phyloP scores from a whole-genome alignment of 345 rosid genomes.

The Brassica rapa region DNA sequence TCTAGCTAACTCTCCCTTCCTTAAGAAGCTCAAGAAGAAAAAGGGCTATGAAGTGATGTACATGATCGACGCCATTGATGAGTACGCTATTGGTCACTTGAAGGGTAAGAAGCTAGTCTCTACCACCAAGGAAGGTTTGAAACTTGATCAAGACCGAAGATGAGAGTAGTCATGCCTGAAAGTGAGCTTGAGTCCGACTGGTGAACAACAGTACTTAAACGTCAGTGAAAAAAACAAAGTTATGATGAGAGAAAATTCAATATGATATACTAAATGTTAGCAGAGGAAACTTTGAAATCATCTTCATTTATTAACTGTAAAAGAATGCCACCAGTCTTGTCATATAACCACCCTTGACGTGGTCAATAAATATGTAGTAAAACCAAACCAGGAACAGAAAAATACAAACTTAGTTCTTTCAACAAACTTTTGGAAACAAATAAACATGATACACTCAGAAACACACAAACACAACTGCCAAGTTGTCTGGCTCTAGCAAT shows the following conservation, averaged over 20 bases:
- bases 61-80: constrained; percentile 11
- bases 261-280: too few species aligned
- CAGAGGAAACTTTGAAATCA: too few species aligned
- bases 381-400: too few species aligned
- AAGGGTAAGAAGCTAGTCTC: neutral
- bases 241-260: too few species aligned
- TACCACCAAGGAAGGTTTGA: neutral
- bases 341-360: too few species aligned
- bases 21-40: constrained; percentile 1
- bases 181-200: too few species aligned
- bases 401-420: neutral
- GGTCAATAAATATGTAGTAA: too few species aligned
- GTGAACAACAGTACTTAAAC: too few species aligned
- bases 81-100: neutral
- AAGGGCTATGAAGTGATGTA: neutral
- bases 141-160: neutral
- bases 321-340: too few species aligned
- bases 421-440: constrained; percentile 28
- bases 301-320: too few species aligned
- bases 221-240: too few species aligned
- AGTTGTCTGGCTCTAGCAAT: neutral
- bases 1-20: constrained; percentile 5
- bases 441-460: constrained; percentile 18
- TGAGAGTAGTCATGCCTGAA: neutral
- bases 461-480: constrained; percentile 20